phyloP scores from a whole-genome alignment of 352 stramenopile genomes.

The Phytophthora pisi region DNA sequence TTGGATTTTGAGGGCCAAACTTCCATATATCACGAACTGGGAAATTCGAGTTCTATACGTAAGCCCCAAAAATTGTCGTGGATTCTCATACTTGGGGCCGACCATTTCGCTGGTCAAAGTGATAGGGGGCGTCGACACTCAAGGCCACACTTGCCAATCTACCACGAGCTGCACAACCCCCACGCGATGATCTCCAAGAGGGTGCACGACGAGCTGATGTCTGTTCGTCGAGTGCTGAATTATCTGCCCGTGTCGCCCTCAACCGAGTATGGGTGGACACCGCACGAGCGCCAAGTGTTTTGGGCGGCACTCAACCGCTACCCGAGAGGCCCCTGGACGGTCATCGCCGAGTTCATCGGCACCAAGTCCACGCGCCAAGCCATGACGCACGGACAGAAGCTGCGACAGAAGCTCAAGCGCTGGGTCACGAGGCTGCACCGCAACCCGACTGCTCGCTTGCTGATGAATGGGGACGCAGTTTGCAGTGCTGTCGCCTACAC shows the following conservation, averaged over 20 bases:
- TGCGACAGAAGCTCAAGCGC: conserved; percentile 53
- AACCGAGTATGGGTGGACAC: conserved; percentile 36
- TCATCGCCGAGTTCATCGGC: conserved; percentile 51
- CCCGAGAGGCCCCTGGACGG: conserved; percentile 49
- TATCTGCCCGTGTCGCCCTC: conserved; percentile 28
- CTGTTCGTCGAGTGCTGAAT: conserved; percentile 24
- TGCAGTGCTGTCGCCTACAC: neutral
- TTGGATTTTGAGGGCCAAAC: conserved; percentile 24
- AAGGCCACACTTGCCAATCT: conserved; percentile 21
- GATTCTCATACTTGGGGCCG: conserved; percentile 20
- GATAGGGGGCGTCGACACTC: neutral
- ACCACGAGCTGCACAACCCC: neutral
- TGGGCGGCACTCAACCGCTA: conserved; percentile 45
- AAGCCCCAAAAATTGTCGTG: neutral
- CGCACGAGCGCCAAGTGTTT: conserved; percentile 41
- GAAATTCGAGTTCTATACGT: conserved; percentile 2
- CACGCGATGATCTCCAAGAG: conserved; percentile 32
- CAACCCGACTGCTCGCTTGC: conserved; percentile 18
- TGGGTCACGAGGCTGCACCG: conserved; percentile 35
- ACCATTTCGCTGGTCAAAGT: conserved; percentile 20
- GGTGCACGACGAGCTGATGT: conserved; percentile 33
- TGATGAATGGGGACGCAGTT: conserved; percentile 16
- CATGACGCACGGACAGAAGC: conserved; percentile 57
- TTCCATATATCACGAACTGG: neutral
- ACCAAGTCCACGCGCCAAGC: conserved; percentile 54